These are phyloP conservation scores for Elsinoe ampelina DNA, from an alignment of 2,329 filamentous ascomycete genomes.

Conservation along the genomic window DNA sequence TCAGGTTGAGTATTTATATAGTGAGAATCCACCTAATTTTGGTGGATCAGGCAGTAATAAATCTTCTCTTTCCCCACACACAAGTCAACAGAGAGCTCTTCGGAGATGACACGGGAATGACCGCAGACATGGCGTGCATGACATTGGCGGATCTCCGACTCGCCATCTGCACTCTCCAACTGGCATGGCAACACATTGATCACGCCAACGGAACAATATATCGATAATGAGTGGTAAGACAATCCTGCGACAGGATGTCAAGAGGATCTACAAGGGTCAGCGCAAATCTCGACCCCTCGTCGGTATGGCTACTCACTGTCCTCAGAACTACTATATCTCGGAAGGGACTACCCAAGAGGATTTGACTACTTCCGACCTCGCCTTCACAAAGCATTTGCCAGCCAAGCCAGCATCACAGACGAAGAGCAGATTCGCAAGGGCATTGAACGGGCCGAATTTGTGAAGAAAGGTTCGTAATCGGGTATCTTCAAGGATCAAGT, in stretches of 20 bases:
- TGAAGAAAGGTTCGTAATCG: constrained; percentile 65
- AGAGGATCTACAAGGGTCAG: constrained; percentile 79
- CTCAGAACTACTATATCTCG: constrained; percentile 72
- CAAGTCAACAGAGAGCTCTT: too few species aligned
- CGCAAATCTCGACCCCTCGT: neutral
- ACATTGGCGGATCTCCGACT: neutral
- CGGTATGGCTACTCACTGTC: neutral
- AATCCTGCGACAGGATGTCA: constrained; percentile 65
- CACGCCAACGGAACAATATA: constrained; percentile 25
- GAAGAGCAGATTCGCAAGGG: constrained; percentile 66
- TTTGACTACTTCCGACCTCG: constrained; percentile 72
- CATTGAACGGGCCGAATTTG: constrained; percentile 72
- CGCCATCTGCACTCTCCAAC: neutral
- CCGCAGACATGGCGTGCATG: neutral
- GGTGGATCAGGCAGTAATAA: too few species aligned
- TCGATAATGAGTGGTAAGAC: constrained; percentile 20
- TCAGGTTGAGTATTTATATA: too few species aligned
- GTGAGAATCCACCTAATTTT: too few species aligned
- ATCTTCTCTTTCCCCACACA: too few species aligned
- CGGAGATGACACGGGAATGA: constrained; percentile 7
- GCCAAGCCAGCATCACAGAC: constrained; percentile 59
- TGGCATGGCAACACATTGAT: too few species aligned
- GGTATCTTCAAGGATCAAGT: neutral
- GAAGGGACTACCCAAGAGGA: constrained; percentile 77
- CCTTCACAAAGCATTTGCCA: constrained; percentile 75